Percentiles rank a stretch among this genome's conserved stretches.
phyloP scores from a whole-genome alignment of 73 alveolate genomes.

The Tetrahymena thermophila region DNA sequence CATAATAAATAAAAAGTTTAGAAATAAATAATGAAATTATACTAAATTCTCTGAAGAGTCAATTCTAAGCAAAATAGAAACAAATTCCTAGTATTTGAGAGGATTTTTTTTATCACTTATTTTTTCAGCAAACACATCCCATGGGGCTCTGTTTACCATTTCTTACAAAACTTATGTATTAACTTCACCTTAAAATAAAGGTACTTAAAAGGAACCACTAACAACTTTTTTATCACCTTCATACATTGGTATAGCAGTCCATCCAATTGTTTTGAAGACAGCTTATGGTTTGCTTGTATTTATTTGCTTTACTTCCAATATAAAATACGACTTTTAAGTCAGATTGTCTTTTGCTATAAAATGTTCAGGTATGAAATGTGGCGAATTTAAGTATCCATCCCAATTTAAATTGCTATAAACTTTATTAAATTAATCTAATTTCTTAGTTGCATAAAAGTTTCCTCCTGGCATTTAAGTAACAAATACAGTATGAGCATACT shows the following conservation, averaged over 20 bases:
- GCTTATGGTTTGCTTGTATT: not conserved
- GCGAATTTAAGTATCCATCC: not conserved
- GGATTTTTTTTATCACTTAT: not conserved
- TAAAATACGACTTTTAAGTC: not conserved
- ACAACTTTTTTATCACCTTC: not conserved
- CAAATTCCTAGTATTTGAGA: not conserved
- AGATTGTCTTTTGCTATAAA: not conserved
- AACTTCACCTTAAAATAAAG: not conserved
- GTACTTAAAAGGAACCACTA: not conserved
- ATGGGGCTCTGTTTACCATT: not conserved
- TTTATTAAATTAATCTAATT: not conserved
- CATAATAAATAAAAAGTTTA: not conserved
- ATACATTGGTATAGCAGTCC: not conserved
- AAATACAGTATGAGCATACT: not conserved
- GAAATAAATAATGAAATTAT: not conserved
- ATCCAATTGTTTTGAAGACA: not conserved
- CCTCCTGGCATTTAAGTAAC: not conserved
- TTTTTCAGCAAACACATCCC: not conserved
- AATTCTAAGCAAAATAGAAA: not conserved
- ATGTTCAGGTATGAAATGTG: not conserved
- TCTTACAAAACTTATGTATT: not conserved
- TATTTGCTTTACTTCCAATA: not conserved
- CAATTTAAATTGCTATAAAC: not conserved
- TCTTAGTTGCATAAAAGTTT: not conserved
- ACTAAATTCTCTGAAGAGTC: not conserved